Base-by-base conservation (phyloP, 208 protist genomes). In the Crithidia bombi region DNA sequence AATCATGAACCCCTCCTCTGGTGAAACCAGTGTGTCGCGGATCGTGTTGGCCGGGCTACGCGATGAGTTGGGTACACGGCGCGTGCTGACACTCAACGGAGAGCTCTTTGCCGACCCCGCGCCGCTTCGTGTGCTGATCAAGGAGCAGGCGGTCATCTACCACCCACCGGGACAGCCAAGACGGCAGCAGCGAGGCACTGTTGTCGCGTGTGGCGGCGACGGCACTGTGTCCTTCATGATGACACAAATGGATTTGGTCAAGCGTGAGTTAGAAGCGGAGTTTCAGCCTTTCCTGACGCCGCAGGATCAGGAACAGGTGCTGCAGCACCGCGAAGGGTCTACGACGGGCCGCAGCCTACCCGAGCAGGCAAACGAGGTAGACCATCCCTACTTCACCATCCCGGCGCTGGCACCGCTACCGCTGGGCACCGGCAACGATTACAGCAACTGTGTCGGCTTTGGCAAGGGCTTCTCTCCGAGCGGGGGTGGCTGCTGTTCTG, bases 401-500 rank as follows among this genome's bases (percentile, higher is more conserved):
- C 90, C 91, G 11, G 91, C 91, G 23, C 54, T 96, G 10, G 87
- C 85, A 5, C 79, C 85, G 30, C 64, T 96, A 30, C 83, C 91
- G 14, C 76, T 94, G 25, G 91, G 91, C 17, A 96, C 91, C 1
- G 91, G 91, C 32, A 96, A 96, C 75, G 91, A 96, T 67, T 92
- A 78, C 75, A 87, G 83, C 62, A 90, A 86, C 75, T 90, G 77
- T 33, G 55, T 94, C 19, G 91, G 91, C 26, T 94, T 96, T 59
- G 88, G 91, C 36, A 67, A 43, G 7, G 82, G 81, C 26, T 90
- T 92, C 61, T 70, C 62, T 28, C 47, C 57, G 35, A 75, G 35
- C 46, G 39, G 51, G 21, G 57, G 52, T 23, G 41, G 28, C 62
- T 68, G 51, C 54, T 69, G 62, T 21, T 5, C 38, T 6, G 35